Base-by-base conservation (phyloP, 345 rosid genomes). In the Stellera chamaejasme region DNA sequence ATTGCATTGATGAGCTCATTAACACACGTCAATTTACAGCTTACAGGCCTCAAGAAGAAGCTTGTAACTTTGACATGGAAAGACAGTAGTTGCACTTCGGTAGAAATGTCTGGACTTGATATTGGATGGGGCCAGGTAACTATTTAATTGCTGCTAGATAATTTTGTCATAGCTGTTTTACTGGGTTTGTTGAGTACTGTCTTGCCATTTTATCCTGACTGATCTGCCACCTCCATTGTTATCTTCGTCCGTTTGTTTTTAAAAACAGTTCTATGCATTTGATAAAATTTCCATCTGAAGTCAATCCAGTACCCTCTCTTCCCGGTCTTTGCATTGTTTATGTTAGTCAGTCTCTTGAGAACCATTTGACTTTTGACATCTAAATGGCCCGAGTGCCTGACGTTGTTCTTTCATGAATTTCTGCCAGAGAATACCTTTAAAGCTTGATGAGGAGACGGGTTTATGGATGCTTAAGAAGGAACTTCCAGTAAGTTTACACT, bases 101-200 rank as follows among this genome's bases (percentile, higher is more conserved):
- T 93, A 54, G 97, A 88, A 86, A 70, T 93, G 64, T 89, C 96
- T 61, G 99, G 99, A 57, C 93, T 93, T 54, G 99, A 93, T 78
- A 78, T 93, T 15, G 99, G 99, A 72, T 93, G 99, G 99, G 95
- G 91, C 54, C 96, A 93, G 99, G 99, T 88, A 75, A 59, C 49
- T 14, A 14, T 54, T 42, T 61, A 44, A 32, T 32, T 32, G 39
- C 39, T 32, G 39, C 9, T 32, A 32, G 39, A 32, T 32, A 32
- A 32, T 32, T 32, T 32, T 32, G 9, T 32, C 7, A 32, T 4
- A 32, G 39, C 39, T 32, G 7, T 32, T 32, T 32, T 8, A 32
- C 9, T 8, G 0, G 39, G 9, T 8, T 8, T 32, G 5, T 32
- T 5, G 39, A 5, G 39, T 32, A 32, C 39, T 32, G 39, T 32